Conservation (phyloP, 2,329 filamentous ascomycete species). For the Nigrospora oryzae region DNA sequence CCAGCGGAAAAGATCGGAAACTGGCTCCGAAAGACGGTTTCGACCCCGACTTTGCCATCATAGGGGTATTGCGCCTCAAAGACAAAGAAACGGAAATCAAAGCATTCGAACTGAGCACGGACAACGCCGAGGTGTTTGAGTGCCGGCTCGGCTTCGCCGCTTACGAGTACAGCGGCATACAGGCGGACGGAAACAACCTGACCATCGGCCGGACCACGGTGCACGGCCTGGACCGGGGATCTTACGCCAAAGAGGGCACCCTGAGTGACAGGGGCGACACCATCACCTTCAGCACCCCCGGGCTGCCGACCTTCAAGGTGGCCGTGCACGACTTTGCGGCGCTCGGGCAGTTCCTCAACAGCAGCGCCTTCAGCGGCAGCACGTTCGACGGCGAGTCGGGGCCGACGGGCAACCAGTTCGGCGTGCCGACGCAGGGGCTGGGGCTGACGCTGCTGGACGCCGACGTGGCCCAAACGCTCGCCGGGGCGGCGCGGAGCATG, state of each 20-base stretch:
- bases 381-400: slow-evolving; percentile 3
- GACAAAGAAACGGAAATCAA: too few species aligned
- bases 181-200: neutral
- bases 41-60: slow-evolving; percentile 2
- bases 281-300: neutral
- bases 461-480: slow-evolving; percentile 1
- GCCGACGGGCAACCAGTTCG: neutral
- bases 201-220: neutral
- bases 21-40: neutral
- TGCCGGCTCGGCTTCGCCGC: slow-evolving; percentile 6
- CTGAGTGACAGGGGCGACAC: neutral
- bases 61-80: slow-evolving; percentile 3
- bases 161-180: slow-evolving; percentile 5
- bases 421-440: slow-evolving; percentile 1
- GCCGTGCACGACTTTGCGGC: slow-evolving; percentile 1
- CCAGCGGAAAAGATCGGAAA: neutral
- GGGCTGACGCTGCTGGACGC: neutral
- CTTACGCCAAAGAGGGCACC: neutral
- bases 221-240: neutral
- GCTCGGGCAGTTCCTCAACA: slow-evolving; percentile 1
- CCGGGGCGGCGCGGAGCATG: slow-evolving; percentile 7
- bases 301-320: neutral
- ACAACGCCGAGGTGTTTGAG: slow-evolving; percentile 4
- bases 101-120: neutral
- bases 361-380: slow-evolving; percentile 4